These are phyloP conservation scores for Mesembryanthemum crystallinum DNA, from an alignment of 148 eudicot species.

Conservation along the genomic window DNA sequence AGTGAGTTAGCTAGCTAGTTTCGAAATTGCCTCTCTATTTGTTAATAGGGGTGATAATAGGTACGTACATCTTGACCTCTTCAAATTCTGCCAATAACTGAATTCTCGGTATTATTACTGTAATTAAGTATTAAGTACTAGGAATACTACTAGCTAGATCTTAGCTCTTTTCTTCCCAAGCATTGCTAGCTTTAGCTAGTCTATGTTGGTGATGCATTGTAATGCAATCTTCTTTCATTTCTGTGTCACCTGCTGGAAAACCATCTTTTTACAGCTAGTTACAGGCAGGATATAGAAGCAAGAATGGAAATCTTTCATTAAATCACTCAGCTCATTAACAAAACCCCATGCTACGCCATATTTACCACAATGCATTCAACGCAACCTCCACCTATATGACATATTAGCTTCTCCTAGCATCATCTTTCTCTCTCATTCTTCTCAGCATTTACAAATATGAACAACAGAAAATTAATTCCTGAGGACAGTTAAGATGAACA, in stretches of 20 bases:
- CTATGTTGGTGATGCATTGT: no score
- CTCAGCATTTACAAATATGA: conserved; percentile 15
- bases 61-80: neutral
- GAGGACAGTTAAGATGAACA: no score
- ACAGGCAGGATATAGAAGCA: conserved; percentile 7
- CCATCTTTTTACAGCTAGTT: conserved; percentile 23
- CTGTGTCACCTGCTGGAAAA: neutral
- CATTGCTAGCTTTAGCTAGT: no score
- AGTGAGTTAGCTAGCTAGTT: neutral
- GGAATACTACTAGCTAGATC: no score
- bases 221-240: no score
- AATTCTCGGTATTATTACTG: no score
- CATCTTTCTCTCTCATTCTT: neutral
- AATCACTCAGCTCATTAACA: neutral
- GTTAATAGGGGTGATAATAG: no score
- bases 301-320: conserved; percentile 6
- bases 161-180: no score
- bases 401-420: conserved; percentile 7
- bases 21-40: no score
- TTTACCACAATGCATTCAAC: conserved; percentile 3
- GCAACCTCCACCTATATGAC: neutral
- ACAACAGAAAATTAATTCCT: neutral
- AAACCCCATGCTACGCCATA: neutral
- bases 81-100: neutral
- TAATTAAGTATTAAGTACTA: no score